These are phyloP conservation scores for Eucalyptus curtisii DNA, from an alignment of 345 rosid genomes.

Conservation along the genomic window DNA sequence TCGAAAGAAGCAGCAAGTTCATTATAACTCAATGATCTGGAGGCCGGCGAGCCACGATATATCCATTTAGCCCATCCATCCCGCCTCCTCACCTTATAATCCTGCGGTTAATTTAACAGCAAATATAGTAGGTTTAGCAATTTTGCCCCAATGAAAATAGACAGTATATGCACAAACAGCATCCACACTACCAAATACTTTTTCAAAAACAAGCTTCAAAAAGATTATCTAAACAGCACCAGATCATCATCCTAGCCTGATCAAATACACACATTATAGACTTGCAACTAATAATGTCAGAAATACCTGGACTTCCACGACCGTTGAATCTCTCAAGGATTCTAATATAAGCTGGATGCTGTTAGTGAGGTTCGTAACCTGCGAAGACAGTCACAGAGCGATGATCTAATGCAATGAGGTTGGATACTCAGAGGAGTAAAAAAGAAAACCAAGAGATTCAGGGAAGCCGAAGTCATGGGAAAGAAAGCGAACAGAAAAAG, in stretches of 20 bases:
- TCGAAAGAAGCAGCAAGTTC: conserved; percentile 17
- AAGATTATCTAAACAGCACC: not conserved
- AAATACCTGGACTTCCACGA: conserved; percentile 68
- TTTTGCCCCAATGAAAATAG: not conserved
- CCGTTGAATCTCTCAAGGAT: conserved; percentile 37
- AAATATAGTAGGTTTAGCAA: not conserved
- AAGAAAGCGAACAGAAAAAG: not conserved
- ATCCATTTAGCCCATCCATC: conserved; percentile 47
- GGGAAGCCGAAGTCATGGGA: not conserved
- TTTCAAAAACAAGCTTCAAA: not conserved
- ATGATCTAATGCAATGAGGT: not conserved
- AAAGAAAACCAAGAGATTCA: not conserved
- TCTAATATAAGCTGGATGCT: conserved; percentile 47
- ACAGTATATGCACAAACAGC: not conserved
- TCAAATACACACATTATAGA: not conserved
- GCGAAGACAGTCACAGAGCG: conserved; percentile 1
- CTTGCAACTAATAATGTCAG: not conserved
- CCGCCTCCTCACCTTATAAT: conserved; percentile 42
- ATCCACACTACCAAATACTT: not conserved
- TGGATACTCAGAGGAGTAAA: not conserved
- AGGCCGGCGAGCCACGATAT: conserved; percentile 1
- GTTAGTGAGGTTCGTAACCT: conserved; percentile 52
- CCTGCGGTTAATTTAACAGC: conserved; percentile 15
- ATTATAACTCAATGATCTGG: conserved; percentile 2
- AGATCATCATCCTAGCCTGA: not conserved